Percentiles rank a stretch among this genome's conserved stretches.
These are phyloP conservation scores for Gardenia jasminoides DNA, from an alignment of 257 asterid genomes.

Conservation along the genomic window DNA sequence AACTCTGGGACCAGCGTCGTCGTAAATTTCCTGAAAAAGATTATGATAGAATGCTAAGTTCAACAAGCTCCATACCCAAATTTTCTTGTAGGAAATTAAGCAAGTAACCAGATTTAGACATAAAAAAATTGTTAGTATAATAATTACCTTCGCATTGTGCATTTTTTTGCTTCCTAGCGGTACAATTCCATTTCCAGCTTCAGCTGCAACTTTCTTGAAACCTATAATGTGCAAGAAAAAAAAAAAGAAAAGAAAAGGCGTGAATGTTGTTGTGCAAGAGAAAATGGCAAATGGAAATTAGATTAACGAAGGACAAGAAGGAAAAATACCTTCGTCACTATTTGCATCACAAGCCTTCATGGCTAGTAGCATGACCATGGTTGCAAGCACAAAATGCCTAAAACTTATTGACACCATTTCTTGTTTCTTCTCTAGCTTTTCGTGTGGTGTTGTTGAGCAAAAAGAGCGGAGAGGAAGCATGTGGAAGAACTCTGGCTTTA, in stretches of 20 bases:
- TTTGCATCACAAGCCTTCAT: constrained; percentile 21
- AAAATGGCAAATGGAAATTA: not conserved
- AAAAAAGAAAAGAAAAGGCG: not conserved
- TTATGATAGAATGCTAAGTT: not conserved
- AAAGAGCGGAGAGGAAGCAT: constrained; percentile 15
- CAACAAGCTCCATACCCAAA: not conserved
- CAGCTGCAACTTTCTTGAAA: constrained; percentile 19
- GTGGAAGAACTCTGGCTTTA: constrained; percentile 24
- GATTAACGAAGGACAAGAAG: not conserved
- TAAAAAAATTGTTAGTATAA: not conserved
- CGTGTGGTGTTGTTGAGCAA: constrained; percentile 5
- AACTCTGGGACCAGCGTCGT: constrained; percentile 10
- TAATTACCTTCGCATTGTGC: constrained; percentile 1
- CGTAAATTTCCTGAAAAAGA: constrained; percentile 31
- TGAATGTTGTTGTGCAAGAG: not conserved
- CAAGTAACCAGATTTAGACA: not conserved
- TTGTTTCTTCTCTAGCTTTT: not conserved
- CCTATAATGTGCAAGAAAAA: constrained; percentile 26
- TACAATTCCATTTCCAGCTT: constrained; percentile 17
- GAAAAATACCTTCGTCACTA: constrained; percentile 39
- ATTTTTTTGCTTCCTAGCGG: not conserved
- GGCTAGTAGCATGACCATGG: constrained; percentile 27
- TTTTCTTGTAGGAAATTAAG: not conserved
- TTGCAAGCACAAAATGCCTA: constrained; percentile 18
- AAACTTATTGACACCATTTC: constrained; percentile 28